Percentiles rank a stretch among this genome's conserved stretches.
Evolutionary conservation across 495 filamentous ascomycete species (phyloP).

Genomic region (Lepraria neglecta): DNA sequence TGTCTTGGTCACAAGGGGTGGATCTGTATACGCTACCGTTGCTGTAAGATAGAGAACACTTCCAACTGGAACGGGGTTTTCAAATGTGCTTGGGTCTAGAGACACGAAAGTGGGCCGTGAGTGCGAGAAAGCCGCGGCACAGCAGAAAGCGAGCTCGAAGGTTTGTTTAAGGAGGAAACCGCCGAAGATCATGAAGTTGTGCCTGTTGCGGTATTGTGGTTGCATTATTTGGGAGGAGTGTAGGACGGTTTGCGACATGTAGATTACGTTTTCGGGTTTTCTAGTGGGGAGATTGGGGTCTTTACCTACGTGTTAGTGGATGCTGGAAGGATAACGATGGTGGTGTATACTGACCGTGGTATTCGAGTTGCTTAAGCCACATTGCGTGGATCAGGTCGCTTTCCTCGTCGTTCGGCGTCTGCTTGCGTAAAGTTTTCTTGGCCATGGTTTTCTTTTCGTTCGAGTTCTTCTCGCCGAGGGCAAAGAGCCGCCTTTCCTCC

Average conservation of each 20-base stretch:
- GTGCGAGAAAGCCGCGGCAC: constrained; percentile 72
- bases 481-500: constrained; percentile 65
- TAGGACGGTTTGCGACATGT: constrained; percentile 62
- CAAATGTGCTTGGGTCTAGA: constrained; percentile 74
- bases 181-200: constrained; percentile 88
- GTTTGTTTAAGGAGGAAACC: constrained; percentile 77
- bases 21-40: constrained; percentile 72
- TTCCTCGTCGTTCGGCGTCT: constrained; percentile 70
- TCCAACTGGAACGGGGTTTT: constrained; percentile 78
- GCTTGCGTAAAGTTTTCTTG: constrained; percentile 58
- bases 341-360: constrained; percentile 41
- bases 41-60: constrained; percentile 75
- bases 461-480: constrained; percentile 65
- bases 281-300: constrained; percentile 52
- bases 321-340: no score
- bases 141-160: constrained; percentile 85
- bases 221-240: constrained; percentile 78
- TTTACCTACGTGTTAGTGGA: no score
- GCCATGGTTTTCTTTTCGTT: constrained; percentile 63
- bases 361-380: constrained; percentile 68
- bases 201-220: constrained; percentile 75
- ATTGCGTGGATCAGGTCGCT: constrained; percentile 72
- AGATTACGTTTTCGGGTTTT: constrained; percentile 57
- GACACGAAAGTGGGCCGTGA: constrained; percentile 68
- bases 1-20: constrained; percentile 39